Evolutionary conservation across 768 basidiomycete species (phyloP).

Genomic region (Trametes gibbosa): DNA sequence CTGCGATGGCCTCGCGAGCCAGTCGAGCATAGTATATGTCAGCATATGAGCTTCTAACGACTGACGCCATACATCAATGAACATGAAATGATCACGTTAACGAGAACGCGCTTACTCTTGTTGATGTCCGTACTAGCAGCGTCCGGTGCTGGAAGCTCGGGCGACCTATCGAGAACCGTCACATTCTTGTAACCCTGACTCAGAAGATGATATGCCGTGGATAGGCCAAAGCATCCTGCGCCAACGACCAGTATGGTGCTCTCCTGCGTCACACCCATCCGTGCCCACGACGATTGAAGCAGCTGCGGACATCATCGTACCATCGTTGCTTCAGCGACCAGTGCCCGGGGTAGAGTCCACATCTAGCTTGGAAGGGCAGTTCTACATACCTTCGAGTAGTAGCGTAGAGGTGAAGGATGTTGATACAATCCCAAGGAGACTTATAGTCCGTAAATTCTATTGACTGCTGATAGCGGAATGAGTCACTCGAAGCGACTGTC

Average conservation of each 20-base stretch:
- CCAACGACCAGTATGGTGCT: constrained; percentile 51
- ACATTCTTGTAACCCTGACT: constrained; percentile 64
- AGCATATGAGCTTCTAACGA: constrained; percentile 71
- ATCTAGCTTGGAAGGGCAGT: too few species aligned
- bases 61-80: constrained; percentile 33
- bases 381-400: too few species aligned
- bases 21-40: constrained; percentile 69
- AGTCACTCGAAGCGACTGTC: too few species aligned
- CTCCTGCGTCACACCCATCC: neutral
- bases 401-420: too few species aligned
- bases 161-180: constrained; percentile 73
- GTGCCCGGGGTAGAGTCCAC: too few species aligned
- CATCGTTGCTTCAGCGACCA: too few species aligned
- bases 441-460: too few species aligned
- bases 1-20: constrained; percentile 70
- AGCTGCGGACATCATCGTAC: too few species aligned
- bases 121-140: constrained; percentile 65
- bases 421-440: too few species aligned
- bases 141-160: constrained; percentile 72
- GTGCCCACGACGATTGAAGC: too few species aligned
- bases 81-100: neutral
- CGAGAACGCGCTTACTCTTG: constrained; percentile 31
- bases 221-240: constrained; percentile 84
- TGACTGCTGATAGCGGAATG: too few species aligned
- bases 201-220: constrained; percentile 80